Conservation (phyloP, 768 basidiomycete species). For the Leccinum rimulosum region DNA sequence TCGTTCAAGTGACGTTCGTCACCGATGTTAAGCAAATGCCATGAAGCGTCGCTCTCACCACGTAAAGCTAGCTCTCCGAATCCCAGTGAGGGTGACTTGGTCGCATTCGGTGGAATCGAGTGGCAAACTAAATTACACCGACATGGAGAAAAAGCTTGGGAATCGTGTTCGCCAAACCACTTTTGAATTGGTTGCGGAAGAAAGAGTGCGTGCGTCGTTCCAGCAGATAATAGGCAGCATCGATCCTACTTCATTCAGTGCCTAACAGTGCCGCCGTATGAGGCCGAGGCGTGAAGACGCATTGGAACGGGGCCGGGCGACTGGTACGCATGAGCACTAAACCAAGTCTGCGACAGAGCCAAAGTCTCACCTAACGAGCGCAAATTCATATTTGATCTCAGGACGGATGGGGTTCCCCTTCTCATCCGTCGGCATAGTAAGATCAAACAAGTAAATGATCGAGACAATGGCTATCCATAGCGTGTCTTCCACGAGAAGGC, state of each 20-base stretch:
- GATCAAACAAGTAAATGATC: slow-evolving; percentile 1
- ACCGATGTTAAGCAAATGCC: no score
- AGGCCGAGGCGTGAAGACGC: background rate
- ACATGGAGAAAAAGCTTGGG: background rate
- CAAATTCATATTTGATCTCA: background rate
- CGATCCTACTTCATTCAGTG: background rate
- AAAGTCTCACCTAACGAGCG: background rate
- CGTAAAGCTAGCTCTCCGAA: background rate
- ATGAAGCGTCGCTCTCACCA: no score
- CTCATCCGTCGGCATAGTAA: slow-evolving; percentile 2
- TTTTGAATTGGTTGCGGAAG: background rate
- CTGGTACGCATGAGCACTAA: background rate
- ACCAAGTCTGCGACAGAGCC: background rate
- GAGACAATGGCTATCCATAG: slow-evolving; percentile 3
- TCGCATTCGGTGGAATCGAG: background rate
- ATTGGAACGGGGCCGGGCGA: no score
- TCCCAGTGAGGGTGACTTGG: background rate
- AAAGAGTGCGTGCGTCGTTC: background rate
- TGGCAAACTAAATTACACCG: background rate
- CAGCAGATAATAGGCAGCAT: background rate
- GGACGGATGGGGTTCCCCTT: background rate
- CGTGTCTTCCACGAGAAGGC: slow-evolving; percentile 4
- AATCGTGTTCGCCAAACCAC: background rate
- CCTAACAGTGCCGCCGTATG: background rate
- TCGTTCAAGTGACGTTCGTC: background rate